Evolutionary conservation across 2,329 filamentous ascomycete genomes (phyloP), one percentile per base, ranked within the genome.

Genomic region (Samsoniella hepiali): DNA sequence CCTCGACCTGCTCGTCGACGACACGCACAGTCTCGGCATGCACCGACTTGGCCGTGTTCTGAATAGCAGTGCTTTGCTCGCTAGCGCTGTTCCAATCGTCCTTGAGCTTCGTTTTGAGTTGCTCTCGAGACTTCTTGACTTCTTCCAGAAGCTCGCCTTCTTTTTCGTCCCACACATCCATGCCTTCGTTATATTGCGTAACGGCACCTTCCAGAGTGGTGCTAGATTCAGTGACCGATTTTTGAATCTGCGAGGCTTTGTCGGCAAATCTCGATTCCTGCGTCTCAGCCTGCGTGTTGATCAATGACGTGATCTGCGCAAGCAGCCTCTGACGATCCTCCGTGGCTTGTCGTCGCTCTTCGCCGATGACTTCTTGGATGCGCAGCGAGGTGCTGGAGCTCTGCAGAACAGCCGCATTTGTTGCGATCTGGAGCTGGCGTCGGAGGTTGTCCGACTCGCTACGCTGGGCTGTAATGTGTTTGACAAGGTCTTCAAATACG

Each of bases 11-110:
- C 63, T 90, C 88, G 71, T 94, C 91, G 13, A 98, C 93, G 64
- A 96, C 94, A 7, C 89, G 88, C 36, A 97, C 87, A 0, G 94
- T 97, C 76, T 96, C 91, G 40, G 90, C 89, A 68, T 99, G 93
- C 1, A 98, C 93, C 2, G 91, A 91, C 69, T 91, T 90, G 0
- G 94, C 93, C 0, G 91, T 91, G 8, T 85, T 83, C 69, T 94
- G 91, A 69, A 99, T 94, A 6, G 89, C 88, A n/a, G 83, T 87
- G 69, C 93, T 96, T 71, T 91, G 89, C 63, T 90, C 84, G 69
- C 91, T 91, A 44, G 94, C 91, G 36, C 79, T 87, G 65, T 85
- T 87, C 89, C 93, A 97, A 73, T 97, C 93, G 62, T 91, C 86
- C 76, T 95, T 90, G 73, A 98, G 84, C 77, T 88, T 93, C 4